These are phyloP conservation scores for Ophiostoma australiae DNA, from an alignment of 2,329 filamentous ascomycete genomes.

Conservation along the genomic window DNA sequence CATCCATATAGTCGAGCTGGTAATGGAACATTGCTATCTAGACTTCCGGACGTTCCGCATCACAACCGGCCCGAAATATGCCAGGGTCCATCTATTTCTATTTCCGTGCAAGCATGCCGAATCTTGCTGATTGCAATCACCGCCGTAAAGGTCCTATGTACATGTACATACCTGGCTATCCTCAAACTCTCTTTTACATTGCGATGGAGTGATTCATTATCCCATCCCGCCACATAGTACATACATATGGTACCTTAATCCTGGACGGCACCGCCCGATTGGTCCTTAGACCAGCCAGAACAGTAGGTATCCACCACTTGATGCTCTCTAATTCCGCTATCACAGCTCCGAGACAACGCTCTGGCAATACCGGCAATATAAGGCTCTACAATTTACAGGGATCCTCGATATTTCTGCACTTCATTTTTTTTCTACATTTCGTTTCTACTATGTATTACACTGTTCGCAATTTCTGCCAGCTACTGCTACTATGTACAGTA, in stretches of 20 bases:
- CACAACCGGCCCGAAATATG: not conserved
- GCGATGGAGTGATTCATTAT: not conserved
- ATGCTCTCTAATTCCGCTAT: not conserved
- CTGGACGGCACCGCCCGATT: slow-evolving; percentile 3
- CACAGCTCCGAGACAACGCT: not conserved
- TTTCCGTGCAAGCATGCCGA: not conserved
- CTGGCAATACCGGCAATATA: not conserved
- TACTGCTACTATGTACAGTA: too few relatives aligned
- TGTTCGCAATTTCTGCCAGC: not conserved
- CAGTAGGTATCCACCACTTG: not conserved
- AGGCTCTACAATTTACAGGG: not conserved
- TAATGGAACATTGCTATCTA: not conserved
- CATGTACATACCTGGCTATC: not conserved
- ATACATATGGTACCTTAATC: not conserved
- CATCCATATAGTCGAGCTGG: not conserved
- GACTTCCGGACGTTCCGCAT: slow-evolving; percentile 1
- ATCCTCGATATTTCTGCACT: not conserved
- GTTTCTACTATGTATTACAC: too few relatives aligned
- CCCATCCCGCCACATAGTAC: not conserved
- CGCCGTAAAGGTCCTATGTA: not conserved
- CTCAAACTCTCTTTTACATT: not conserved
- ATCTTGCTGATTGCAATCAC: not conserved
- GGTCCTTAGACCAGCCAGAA: not conserved
- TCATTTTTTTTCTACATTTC: not conserved
- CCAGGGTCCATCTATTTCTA: not conserved